Conservation (phyloP, 2,329 filamentous ascomycete genomes). For the Leptographium lundbergii region DNA sequence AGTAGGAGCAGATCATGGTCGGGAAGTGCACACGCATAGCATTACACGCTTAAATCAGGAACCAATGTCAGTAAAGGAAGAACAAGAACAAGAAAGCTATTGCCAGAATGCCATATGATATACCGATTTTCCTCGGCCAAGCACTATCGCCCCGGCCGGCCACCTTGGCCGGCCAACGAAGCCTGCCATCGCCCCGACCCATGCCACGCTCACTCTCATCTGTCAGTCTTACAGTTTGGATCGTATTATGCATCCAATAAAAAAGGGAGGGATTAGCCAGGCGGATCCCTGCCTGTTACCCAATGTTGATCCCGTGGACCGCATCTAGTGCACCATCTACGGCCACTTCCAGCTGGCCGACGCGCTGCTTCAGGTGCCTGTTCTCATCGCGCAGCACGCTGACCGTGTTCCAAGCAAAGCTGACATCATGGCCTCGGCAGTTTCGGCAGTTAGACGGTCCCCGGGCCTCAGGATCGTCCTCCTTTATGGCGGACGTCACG, state of each 20-base stretch:
- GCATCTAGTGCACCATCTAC: slow-evolving; percentile 49
- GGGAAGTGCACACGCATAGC: too few species aligned
- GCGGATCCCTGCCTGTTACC: background rate
- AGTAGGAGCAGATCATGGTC: background rate
- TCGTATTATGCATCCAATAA: background rate
- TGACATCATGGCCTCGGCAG: slow-evolving; percentile 44
- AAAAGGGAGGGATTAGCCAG: background rate
- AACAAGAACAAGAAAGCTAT: slow-evolving; percentile 2
- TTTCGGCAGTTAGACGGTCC: slow-evolving; percentile 31
- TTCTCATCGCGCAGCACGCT: slow-evolving; percentile 50
- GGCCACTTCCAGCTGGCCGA: slow-evolving; percentile 44
- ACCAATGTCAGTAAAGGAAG: background rate
- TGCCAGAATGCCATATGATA: background rate
- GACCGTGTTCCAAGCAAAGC: slow-evolving; percentile 54
- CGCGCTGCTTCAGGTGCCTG: slow-evolving; percentile 43
- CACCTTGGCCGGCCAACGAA: background rate
- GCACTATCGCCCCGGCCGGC: too few species aligned
- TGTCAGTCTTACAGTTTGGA: background rate
- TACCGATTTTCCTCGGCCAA: background rate
- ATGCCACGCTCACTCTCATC: background rate
- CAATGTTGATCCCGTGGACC: slow-evolving; percentile 41
- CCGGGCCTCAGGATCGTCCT: slow-evolving; percentile 13
- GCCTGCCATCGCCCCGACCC: background rate
- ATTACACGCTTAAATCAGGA: background rate
- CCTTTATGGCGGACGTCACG: slow-evolving; percentile 23